Evolutionary conservation across 805 yeast genomes (phyloP), one percentile per base, ranked within the genome.

Genomic region (Lipomyces spencermartinsiae): DNA sequence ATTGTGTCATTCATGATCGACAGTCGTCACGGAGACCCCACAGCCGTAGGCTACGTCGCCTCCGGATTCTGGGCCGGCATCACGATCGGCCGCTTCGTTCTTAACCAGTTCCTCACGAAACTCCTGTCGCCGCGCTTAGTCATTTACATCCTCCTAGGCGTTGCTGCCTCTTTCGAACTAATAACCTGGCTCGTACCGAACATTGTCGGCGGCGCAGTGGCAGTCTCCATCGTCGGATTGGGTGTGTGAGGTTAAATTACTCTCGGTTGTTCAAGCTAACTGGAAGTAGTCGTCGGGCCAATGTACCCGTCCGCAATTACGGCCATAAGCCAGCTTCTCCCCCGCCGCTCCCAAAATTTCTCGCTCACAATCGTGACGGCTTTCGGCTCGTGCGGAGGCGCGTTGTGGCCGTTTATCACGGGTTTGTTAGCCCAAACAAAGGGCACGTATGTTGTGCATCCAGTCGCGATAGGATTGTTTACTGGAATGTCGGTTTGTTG

Each of bases 301-400:
- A 79, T 86, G 51, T 89, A 87, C 77, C 92, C 95, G 0, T 87
- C 93, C 4, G 85, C 90, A 0, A 85, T 89, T 58, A 85, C 89
- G 12, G 84, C 88, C 9, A 82, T 92, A 1, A 77, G 89, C 59
- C 86, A 86, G 62, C 79, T 86, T 0, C 76, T 92, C 43, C 96
- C 96, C 0, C 78, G 80, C 33, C 82, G 81, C 53, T 79, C 83
- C 61, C 90, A 89, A 64, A 84, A 89, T 4, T 78, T 86, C n/a
- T 93, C 93, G 0, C 83, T 91, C 6, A 92, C 96, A 0, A 80
- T 89, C 63, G 85, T 89, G 25, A 87, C 92, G 64, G 93, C 95
- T 0, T 76, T 91, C 68, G 97, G 96, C 4, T 93, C 94, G 1
- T 86, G 88, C n/a, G 97, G 97, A 0, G 91, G 89, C 22, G 94